Conservation (phyloP, 345 rosid genomes). For the Citrus medica region DNA sequence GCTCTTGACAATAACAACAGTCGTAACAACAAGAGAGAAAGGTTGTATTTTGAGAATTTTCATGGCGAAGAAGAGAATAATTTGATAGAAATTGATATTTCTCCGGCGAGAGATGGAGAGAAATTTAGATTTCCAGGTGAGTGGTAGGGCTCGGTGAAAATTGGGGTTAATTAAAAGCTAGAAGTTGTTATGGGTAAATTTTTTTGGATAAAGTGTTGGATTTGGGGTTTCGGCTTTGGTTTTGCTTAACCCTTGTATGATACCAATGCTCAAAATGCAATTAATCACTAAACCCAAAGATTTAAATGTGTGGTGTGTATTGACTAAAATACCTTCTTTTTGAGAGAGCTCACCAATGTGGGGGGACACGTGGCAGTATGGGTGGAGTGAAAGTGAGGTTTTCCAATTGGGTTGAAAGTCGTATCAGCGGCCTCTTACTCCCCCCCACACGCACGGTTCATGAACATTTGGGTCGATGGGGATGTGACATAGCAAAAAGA, state of each 20-base stretch:
- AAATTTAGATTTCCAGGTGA: conserved; percentile 1
- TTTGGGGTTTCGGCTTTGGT: not conserved
- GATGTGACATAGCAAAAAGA: not conserved
- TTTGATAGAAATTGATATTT: conserved; percentile 68
- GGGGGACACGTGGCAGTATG: conserved; percentile 10
- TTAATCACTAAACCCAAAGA: conserved; percentile 18
- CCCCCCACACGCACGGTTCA: not conserved
- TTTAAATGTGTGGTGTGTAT: not conserved
- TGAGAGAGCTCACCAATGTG: not conserved
- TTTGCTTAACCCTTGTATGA: conserved; percentile 9
- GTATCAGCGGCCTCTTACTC: not conserved
- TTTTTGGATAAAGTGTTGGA: not conserved
- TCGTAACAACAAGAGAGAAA: conserved; percentile 14
- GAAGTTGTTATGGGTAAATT: not conserved
- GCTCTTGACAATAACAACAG: conserved; percentile 25
- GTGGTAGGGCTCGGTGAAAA: not conserved
- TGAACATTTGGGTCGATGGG: conserved; percentile 9
- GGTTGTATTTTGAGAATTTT: conserved; percentile 20
- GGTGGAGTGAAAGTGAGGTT: not conserved
- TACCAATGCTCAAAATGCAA: conserved; percentile 6
- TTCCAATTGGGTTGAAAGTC: not conserved
- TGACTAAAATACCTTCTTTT: conserved; percentile 12
- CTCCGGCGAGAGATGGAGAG: conserved; percentile 19
- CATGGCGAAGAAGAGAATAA: conserved; percentile 69
- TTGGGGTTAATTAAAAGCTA: conserved; percentile 6